A percentile compares a stretch with the other conserved stretches of the same genome.
Evolutionary conservation across 2,329 filamentous ascomycete species (phyloP).

Genomic region (Neonectria sp.): DNA sequence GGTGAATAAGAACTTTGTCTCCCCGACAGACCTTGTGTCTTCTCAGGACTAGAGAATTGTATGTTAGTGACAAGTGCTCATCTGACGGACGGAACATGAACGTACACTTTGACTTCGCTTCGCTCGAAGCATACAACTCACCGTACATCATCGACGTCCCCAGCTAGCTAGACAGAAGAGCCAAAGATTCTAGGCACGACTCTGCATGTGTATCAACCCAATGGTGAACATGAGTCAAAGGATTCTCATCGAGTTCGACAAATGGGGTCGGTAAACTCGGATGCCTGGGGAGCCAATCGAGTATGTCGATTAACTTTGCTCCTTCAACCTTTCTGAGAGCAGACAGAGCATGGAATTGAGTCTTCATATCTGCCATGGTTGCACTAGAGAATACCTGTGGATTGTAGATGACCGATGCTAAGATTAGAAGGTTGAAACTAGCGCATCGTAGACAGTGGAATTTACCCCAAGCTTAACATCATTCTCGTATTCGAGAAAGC

Average conservation of each 20-base stretch:
- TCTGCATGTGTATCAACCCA: slow-evolving; percentile 12
- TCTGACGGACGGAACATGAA: neutral
- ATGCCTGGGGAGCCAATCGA: neutral
- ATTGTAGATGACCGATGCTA: neutral
- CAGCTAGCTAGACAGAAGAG: neutral
- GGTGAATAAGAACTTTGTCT: neutral
- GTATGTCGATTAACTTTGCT: neutral
- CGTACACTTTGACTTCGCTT: slow-evolving; percentile 1
- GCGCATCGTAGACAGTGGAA: neutral
- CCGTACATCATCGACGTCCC: slow-evolving; percentile 6
- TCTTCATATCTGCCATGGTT: neutral
- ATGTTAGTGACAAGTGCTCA: neutral
- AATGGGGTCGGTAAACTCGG: neutral
- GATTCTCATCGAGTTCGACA: neutral
- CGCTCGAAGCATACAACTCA: slow-evolving; percentile 1
- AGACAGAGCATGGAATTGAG: neutral
- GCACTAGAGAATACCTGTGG: neutral
- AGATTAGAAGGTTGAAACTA: neutral
- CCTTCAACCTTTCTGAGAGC: slow-evolving; percentile 1
- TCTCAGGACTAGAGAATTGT: neutral
- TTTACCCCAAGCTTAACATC: slow-evolving; percentile 3
- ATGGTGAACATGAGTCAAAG: slow-evolving; percentile 2
- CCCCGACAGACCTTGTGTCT: neutral
- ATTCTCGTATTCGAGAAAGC: neutral
- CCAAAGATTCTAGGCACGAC: neutral